Evolutionary conservation across 2,329 filamentous ascomycete genomes (phyloP), one percentile per base, ranked within the genome.

Genomic region (Diplodia seriata): DNA sequence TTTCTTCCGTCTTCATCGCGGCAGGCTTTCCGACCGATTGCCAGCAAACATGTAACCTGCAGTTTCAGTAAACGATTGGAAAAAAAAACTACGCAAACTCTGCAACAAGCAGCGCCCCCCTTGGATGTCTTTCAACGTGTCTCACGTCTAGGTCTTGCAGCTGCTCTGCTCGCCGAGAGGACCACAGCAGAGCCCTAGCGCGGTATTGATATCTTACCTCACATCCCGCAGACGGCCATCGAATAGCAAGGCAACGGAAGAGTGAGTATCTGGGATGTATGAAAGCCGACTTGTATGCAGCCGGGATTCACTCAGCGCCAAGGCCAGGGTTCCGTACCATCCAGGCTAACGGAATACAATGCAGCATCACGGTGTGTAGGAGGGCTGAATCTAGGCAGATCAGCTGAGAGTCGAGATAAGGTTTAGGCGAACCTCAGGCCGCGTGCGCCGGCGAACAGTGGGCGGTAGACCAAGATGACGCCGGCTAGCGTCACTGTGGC

Each of bases 391-490:
- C 59, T 49, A 38, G 47, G 47, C 26, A 11, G 59, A 65, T 65
- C 62, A 65, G 62, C 50, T 64, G 61, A 64, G 61, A 49, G 61
- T 54, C 49, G 33, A 65, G 62, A 54, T 65, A 65, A 55, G 33
- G 49, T 65, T 54, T 36, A 36, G 50, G 43, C 43, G 43, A 47
- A 47, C 43, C 43, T 47, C 43, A n/a, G 43, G n/a, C n/a, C 9
- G 36, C 36, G 36, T 38, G 36, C 8, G 36, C 56, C 56, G 29
- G 43, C 59, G 59, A 51, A 31, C 56, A 33, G 12, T 40, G 20
- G 56, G 36, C 33, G 11, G 12, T 43, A 20, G 9, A 59, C 23
- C 57, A 38, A 31, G 29, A 63, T 63, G 59, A 63, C 59, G 59
- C 23, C n/a, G 29, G 26, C n/a, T 50, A 49, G 40, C 57, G 43